phyloP scores from a whole-genome alignment of 257 asterid species.

The Ligustrum vulgare region DNA sequence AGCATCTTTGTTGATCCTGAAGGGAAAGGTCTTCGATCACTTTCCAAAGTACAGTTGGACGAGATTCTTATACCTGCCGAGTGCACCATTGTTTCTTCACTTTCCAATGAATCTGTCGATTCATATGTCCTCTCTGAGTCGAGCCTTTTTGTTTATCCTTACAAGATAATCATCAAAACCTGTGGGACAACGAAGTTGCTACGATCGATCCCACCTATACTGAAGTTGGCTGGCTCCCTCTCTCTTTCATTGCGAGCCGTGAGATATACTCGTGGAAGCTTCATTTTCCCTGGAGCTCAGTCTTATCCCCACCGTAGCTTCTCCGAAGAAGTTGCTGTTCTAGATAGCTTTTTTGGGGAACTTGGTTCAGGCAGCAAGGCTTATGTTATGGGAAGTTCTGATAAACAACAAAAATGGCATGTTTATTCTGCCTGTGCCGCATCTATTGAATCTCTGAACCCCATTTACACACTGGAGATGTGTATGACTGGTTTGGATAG shows the following conservation, averaged over 20 bases:
- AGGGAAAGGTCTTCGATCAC: slow-evolving; percentile 71
- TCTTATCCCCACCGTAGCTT: slow-evolving; percentile 71
- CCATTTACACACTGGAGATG: slow-evolving; percentile 75
- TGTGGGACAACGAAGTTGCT: slow-evolving; percentile 85
- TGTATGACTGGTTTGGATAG: slow-evolving; percentile 81
- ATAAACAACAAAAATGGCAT: slow-evolving; percentile 66
- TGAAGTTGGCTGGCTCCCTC: slow-evolving; percentile 51
- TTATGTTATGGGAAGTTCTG: slow-evolving; percentile 56
- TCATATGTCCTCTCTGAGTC: slow-evolving; percentile 89
- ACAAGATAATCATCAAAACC: slow-evolving; percentile 77
- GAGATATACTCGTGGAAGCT: slow-evolving; percentile 78
- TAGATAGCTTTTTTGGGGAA: slow-evolving; percentile 64
- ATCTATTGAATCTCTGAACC: slow-evolving; percentile 31
- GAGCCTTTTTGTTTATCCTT: slow-evolving; percentile 71
- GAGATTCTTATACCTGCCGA: slow-evolving; percentile 78
- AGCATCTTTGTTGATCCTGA: slow-evolving; percentile 74
- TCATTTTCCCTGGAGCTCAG: slow-evolving; percentile 85
- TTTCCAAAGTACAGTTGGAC: slow-evolving; percentile 64
- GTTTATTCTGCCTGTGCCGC: slow-evolving; percentile 63
- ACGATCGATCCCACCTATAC: slow-evolving; percentile 70
- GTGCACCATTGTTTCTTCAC: slow-evolving; percentile 76
- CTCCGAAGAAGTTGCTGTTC: slow-evolving; percentile 74
- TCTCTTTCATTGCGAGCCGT: slow-evolving; percentile 58
- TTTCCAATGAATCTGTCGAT: slow-evolving; percentile 64
- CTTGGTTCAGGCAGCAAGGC: slow-evolving; percentile 69